Conservation (phyloP, 1,284 basidiomycete species). For the Kalmanozyma brasiliensis region DNA sequence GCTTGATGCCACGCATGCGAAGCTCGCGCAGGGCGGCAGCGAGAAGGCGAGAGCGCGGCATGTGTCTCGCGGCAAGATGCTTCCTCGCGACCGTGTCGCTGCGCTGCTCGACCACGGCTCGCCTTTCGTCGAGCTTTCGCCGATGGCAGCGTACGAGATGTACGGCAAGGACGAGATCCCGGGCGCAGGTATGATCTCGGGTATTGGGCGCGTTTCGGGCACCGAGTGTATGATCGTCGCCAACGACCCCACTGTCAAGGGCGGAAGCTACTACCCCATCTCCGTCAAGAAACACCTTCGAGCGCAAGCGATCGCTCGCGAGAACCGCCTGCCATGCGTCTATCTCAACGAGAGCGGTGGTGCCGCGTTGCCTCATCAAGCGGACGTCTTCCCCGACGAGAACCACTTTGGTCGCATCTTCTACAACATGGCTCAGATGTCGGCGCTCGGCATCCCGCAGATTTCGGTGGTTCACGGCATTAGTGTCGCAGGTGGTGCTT, state of each 20-base stretch:
- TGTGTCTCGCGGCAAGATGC: conserved; percentile 81
- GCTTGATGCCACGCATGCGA: conserved; percentile 50
- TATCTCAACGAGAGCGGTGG: conserved; percentile 95
- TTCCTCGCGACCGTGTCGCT: conserved; percentile 80
- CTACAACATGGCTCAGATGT: conserved; percentile 96
- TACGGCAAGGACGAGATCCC: conserved; percentile 83
- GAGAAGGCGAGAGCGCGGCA: conserved; percentile 80
- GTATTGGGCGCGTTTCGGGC: conserved; percentile 81
- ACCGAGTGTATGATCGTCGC: conserved; percentile 87
- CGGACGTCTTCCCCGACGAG: conserved; percentile 88
- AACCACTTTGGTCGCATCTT: conserved; percentile 96
- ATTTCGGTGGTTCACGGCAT: conserved; percentile 93
- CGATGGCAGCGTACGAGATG: conserved; percentile 86
- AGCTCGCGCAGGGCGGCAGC: conserved; percentile 69
- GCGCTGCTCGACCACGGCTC: conserved; percentile 83
- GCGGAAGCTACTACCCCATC: conserved; percentile 75
- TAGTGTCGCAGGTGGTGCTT: conserved; percentile 87
- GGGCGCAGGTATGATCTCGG: conserved; percentile 89
- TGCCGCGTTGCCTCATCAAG: conserved; percentile 90
- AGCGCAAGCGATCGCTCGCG: conserved; percentile 89
- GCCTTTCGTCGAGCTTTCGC: conserved; percentile 88
- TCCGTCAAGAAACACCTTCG: conserved; percentile 95
- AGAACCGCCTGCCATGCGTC: conserved; percentile 88
- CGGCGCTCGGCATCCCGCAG: conserved; percentile 87
- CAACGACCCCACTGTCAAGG: conserved; percentile 77